Evolutionary conservation across 768 basidiomycete genomes (phyloP), one percentile per base, ranked within the genome.

Genomic region (Cystobasidium onofrii): DNA sequence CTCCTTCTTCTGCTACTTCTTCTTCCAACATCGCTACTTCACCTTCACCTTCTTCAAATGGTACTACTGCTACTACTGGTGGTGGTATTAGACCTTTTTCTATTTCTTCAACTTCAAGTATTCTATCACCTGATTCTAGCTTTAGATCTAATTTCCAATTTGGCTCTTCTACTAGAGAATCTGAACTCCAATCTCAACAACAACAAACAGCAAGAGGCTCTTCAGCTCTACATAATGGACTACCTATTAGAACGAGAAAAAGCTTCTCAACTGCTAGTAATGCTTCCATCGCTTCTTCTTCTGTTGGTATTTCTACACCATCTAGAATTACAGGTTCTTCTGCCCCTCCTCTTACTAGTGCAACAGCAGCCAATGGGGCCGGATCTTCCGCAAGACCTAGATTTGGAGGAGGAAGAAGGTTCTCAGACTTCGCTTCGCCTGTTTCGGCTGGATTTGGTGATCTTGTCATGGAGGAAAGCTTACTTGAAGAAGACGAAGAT

Each of bases 1-100:
- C 52, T 20, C 31, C 71, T 75, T 77, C 39, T 69, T 76, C 73
- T 64, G 74, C 25, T n/a, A n/a, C n/a, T 73, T 78, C 60, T 74
- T 76, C 61, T 75, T 77, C 15, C 74, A 76, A 39, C 74, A 65
- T 20, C 69, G 64, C 15, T 52, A 75, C 50, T 75, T 76, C 73
- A 15, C 64, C 43, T 9, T 25, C 46, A 3, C 46, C 46, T 50
- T 50, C 46, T 50, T 50, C 46, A 50, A 50, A 50, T n/a, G n/a
- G 39, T 6, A 39, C 39, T 6, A 15, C 7, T 39, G 39, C 39
- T 6, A 15, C 7, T 39, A 15, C 7, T 39, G 39, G 17, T 31
- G 34, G 34, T 61, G 39, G 39, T 43, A 67, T 52, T 20, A 54
- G 69, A 25, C 69, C 69, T 17, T 71, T 71, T 34, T 55, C 50